phyloP scores from a whole-genome alignment of 2,329 filamentous ascomycete species.

The Colletotrichum sp. region DNA sequence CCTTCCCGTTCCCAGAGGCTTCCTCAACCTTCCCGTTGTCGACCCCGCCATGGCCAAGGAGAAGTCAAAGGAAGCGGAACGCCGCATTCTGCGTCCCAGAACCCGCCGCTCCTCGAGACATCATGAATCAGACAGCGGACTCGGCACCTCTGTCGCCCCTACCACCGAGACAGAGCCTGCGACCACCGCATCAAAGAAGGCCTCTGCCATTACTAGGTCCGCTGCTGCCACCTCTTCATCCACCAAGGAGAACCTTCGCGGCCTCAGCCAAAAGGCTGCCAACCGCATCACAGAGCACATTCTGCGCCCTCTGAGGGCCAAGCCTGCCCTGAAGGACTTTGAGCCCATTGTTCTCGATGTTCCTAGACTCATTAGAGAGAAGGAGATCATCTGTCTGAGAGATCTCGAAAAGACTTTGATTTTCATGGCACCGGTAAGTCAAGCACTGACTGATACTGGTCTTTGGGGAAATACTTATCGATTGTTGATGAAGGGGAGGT shows the following conservation, averaged over 20 bases:
- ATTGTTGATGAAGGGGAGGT: conserved; percentile 78
- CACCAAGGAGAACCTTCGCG: conserved; percentile 55
- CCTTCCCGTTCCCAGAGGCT: conserved; percentile 63
- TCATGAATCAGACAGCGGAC: conserved; percentile 84
- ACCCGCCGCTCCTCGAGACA: conserved; percentile 63
- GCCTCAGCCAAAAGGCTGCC: conserved; percentile 72
- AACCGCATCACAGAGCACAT: conserved; percentile 82
- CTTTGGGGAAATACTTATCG: conserved; percentile 71
- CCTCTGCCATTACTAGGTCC: conserved; percentile 67
- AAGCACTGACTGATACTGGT: conserved; percentile 54
- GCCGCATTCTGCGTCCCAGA: conserved; percentile 58
- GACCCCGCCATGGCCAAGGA: conserved; percentile 52
- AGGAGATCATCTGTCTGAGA: conserved; percentile 87
- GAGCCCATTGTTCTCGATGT: conserved; percentile 80
- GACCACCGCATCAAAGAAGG: conserved; percentile 43
- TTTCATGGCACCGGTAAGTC: conserved; percentile 92
- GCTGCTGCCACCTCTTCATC: conserved; percentile 52
- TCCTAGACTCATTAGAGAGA: conserved; percentile 78
- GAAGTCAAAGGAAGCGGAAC: conserved; percentile 41
- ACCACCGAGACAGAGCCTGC: conserved; percentile 54
- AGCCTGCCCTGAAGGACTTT: conserved; percentile 78
- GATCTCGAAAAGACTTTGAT: conserved; percentile 94
- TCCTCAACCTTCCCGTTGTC: conserved; percentile 62
- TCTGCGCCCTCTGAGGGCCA: conserved; percentile 77
- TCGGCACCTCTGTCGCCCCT: conserved; percentile 81